Conservation (phyloP, 805 yeast genomes). For the Candida orba region DNA sequence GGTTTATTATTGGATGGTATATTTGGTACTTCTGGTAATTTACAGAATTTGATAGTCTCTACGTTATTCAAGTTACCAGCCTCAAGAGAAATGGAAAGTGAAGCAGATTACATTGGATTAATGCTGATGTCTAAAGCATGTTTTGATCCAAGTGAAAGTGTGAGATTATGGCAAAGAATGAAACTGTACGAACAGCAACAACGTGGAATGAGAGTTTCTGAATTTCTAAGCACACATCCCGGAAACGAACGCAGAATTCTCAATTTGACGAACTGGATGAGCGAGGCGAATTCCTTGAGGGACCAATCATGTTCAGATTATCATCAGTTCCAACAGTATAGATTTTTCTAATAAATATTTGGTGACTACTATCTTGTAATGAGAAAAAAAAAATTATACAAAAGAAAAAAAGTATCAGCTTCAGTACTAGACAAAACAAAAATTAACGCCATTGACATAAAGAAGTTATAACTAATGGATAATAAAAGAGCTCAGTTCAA, state of each 20-base stretch:
- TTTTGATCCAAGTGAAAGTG: slow-evolving; percentile 69
- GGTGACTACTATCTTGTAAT: background rate
- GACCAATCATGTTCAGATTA: slow-evolving; percentile 3
- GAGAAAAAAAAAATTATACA: background rate
- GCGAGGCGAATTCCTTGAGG: slow-evolving; percentile 30
- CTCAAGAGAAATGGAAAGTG: slow-evolving; percentile 89
- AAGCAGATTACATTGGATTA: slow-evolving; percentile 92
- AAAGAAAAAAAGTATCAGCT: background rate
- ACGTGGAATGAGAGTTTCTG: slow-evolving; percentile 31
- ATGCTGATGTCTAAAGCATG: slow-evolving; percentile 90
- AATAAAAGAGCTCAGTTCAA: slow-evolving; percentile 27
- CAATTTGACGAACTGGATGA: slow-evolving; percentile 64
- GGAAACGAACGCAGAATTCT: slow-evolving; percentile 64
- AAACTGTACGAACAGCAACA: slow-evolving; percentile 36
- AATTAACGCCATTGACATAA: background rate
- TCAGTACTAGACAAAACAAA: too few species aligned
- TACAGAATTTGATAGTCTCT: slow-evolving; percentile 46
- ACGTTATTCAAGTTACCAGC: slow-evolving; percentile 71
- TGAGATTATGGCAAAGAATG: slow-evolving; percentile 82
- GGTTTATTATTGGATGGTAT: slow-evolving; percentile 47
- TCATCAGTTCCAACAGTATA: slow-evolving; percentile 1
- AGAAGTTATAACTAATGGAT: slow-evolving; percentile 1
- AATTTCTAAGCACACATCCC: slow-evolving; percentile 86
- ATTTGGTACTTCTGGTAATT: slow-evolving; percentile 45
- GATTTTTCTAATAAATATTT: background rate